Percentiles rank a stretch among this genome's conserved stretches.
Evolutionary conservation across 2,329 filamentous ascomycete species (phyloP).

Genomic region (Alternaria sp.): DNA sequence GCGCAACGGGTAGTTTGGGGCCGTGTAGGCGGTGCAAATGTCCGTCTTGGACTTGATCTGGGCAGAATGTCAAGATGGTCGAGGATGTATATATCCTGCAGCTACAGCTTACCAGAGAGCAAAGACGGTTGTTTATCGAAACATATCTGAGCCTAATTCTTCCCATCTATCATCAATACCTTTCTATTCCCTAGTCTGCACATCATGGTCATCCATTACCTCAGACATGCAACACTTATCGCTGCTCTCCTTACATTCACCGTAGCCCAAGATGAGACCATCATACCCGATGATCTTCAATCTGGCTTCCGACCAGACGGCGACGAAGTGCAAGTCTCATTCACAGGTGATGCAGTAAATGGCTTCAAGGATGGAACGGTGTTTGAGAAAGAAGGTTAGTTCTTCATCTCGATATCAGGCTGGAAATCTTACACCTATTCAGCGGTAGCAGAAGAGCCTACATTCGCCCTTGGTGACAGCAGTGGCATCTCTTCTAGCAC

Average conservation of each 20-base stretch:
- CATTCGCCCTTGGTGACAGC: slow-evolving; percentile 47
- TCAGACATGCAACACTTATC: slow-evolving; percentile 8
- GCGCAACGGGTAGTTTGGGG: slow-evolving; percentile 23
- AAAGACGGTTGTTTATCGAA: neutral
- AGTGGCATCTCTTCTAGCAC: slow-evolving; percentile 38
- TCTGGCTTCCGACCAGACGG: slow-evolving; percentile 28
- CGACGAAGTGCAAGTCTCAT: slow-evolving; percentile 43
- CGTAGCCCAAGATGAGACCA: slow-evolving; percentile 20
- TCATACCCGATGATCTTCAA: slow-evolving; percentile 27
- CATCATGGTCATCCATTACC: slow-evolving; percentile 23
- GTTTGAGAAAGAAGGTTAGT: slow-evolving; percentile 38
- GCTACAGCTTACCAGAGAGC: neutral
- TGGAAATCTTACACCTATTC: slow-evolving; percentile 12
- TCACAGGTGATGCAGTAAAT: slow-evolving; percentile 32
- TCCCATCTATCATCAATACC: neutral
- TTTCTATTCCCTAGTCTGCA: neutral
- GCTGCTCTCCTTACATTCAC: slow-evolving; percentile 6
- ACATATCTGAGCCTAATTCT: neutral
- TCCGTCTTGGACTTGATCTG: slow-evolving; percentile 23
- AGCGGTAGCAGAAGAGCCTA: slow-evolving; percentile 41
- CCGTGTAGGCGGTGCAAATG: slow-evolving; percentile 17
- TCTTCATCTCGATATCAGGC: neutral
- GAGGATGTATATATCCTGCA: slow-evolving; percentile 30
- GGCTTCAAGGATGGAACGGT: slow-evolving; percentile 41
- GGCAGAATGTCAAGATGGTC: slow-evolving; percentile 1